A percentile compares a stretch with the other conserved stretches of the same genome.
Evolutionary conservation across 495 filamentous ascomycete genomes (phyloP).

Genomic region (Aspergillus steynii): DNA sequence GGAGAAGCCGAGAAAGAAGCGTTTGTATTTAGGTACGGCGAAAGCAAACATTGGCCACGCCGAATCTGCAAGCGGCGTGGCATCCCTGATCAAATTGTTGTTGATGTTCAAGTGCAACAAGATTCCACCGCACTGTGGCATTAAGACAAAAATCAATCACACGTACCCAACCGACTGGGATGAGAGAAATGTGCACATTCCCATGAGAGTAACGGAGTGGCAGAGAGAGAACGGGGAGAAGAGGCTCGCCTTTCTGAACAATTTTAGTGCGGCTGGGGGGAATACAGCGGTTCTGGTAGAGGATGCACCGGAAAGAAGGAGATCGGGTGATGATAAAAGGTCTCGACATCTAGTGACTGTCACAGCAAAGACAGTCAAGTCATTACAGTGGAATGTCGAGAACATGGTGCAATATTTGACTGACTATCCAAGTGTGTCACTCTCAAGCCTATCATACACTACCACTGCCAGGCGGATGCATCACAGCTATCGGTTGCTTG

Average conservation of each 20-base stretch:
- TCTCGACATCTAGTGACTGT: conserved; percentile 51
- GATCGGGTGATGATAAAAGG: conserved; percentile 53
- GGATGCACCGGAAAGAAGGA: conserved; percentile 47
- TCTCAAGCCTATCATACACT: conserved; percentile 65
- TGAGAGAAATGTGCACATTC: conserved; percentile 75
- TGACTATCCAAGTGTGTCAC: conserved; percentile 33
- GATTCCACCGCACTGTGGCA: conserved; percentile 87
- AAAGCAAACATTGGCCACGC: conserved; percentile 92
- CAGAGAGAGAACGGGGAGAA: conserved; percentile 59
- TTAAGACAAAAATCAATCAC: conserved; percentile 80
- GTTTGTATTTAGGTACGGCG: conserved; percentile 78
- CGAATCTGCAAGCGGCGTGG: conserved; percentile 84
- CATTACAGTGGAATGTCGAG: conserved; percentile 55
- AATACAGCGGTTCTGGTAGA: conserved; percentile 56
- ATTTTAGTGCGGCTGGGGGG: conserved; percentile 63
- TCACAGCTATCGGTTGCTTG: conserved; percentile 66
- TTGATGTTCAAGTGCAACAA: conserved; percentile 83
- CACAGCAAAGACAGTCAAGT: conserved; percentile 53
- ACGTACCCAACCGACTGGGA: conserved; percentile 74
- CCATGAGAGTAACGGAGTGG: conserved; percentile 59
- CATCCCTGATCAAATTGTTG: conserved; percentile 78
- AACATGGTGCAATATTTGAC: conserved; percentile 53
- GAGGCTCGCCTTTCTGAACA: conserved; percentile 68
- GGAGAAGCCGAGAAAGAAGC: conserved; percentile 62
- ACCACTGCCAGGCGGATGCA: conserved; percentile 79